These are phyloP conservation scores for Anaeramoeba ignava DNA, from an alignment of 78 protist genomes.

Conservation along the genomic window DNA sequence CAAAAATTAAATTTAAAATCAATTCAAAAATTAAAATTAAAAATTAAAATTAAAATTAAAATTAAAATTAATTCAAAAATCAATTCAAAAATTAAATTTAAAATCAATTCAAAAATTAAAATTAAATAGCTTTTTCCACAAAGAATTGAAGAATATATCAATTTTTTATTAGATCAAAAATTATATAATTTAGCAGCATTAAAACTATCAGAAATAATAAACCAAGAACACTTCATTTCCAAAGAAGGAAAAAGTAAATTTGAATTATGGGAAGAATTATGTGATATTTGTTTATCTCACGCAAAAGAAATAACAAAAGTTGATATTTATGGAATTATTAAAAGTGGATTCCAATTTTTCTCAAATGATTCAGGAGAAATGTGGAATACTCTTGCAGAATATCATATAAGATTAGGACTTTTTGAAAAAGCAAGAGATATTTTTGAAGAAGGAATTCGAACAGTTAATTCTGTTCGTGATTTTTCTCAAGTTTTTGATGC, in stretches of 20 bases:
- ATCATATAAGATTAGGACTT: conserved; percentile 65
- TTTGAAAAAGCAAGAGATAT: conserved; percentile 93
- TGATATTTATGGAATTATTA: background rate
- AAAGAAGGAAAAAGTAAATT: background rate
- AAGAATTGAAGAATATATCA: background rate
- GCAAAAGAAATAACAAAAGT: background rate
- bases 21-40: too few species aligned
- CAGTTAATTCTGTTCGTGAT: conserved; percentile 34
- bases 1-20: too few species aligned
- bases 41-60: too few species aligned
- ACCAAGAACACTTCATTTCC: background rate
- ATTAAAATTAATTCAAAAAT: too few species aligned
- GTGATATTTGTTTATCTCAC: background rate
- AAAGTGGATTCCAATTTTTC: background rate
- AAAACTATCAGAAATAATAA: background rate
- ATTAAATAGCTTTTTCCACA: background rate
- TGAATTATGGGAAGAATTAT: background rate
- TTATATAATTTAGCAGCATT: background rate
- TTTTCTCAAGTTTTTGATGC: conserved; percentile 86
- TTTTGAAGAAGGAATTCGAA: conserved; percentile 73
- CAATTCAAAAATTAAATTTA: too few species aligned
- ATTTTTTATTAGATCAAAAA: background rate
- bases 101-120: too few species aligned
- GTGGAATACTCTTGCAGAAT: conserved; percentile 86
- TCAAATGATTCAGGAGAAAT: conserved; percentile 44